Conservation (phyloP, 331 rosid genomes). For the Dryas integrifolia region DNA sequence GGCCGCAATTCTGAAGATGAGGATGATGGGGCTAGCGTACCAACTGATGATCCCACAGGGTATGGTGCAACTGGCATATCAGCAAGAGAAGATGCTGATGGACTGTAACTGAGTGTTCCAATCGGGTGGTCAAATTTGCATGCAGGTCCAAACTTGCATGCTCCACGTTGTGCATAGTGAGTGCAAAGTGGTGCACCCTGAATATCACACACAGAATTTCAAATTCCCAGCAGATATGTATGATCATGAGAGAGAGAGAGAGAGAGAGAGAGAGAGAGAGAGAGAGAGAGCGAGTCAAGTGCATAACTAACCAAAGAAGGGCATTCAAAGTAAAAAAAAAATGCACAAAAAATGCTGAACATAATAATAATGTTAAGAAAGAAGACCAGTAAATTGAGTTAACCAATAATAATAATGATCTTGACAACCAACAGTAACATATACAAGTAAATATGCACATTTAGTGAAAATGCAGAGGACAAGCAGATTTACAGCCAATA, state of each 20-base stretch:
- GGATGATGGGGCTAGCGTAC: constrained; percentile 75
- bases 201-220: constrained; percentile 37
- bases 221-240: constrained; percentile 14
- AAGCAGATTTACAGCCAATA: constrained; percentile 21
- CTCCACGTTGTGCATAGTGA: constrained; percentile 83
- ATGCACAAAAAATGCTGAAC: neutral
- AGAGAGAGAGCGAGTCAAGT: neutral
- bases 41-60: constrained; percentile 79
- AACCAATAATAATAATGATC: neutral
- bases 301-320: constrained; percentile 6
- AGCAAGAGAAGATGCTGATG: constrained; percentile 81
- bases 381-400: constrained; percentile 3
- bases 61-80: constrained; percentile 86
- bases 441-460: neutral
- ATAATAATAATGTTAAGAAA: neutral
- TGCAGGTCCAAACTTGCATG: constrained; percentile 82
- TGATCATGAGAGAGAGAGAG: neutral
- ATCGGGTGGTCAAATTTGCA: constrained; percentile 91
- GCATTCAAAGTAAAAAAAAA: constrained; percentile 7
- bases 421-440: neutral
- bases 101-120: constrained; percentile 81
- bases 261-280: neutral
- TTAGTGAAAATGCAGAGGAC: constrained; percentile 3
- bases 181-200: constrained; percentile 90
- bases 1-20: constrained; percentile 85